Percentiles rank a stretch among this genome's conserved stretches.
phyloP scores from a whole-genome alignment of 2,329 filamentous ascomycete genomes.

The Botrytis cinerea region DNA sequence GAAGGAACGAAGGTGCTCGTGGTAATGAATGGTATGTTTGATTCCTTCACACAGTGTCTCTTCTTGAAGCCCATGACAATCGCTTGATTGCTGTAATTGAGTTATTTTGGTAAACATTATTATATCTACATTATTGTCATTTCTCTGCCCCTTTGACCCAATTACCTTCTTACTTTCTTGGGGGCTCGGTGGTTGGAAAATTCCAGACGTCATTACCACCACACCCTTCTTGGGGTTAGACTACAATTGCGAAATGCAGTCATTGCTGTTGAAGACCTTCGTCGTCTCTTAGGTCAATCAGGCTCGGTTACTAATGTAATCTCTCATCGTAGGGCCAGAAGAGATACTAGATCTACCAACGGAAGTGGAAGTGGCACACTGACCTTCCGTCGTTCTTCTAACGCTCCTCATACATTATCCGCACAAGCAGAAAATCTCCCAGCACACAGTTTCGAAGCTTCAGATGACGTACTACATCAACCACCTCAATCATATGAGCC shows the following conservation, averaged over 20 bases:
- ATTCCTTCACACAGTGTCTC: not conserved
- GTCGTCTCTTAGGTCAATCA: not conserved
- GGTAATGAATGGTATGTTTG: conserved; percentile 68
- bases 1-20: conserved; percentile 48
- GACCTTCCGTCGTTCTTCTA: conserved; percentile 65
- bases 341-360: conserved; percentile 59
- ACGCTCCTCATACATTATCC: conserved; percentile 50
- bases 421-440: conserved; percentile 33
- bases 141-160: not conserved
- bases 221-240: not conserved
- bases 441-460: conserved; percentile 32
- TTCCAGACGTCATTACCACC: conserved; percentile 13
- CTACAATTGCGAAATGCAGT: not conserved
- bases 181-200: not conserved
- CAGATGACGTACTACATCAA: conserved; percentile 36
- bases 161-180: not conserved
- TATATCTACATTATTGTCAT: not conserved
- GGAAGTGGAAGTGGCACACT: conserved; percentile 47
- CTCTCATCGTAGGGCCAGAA: conserved; percentile 53
- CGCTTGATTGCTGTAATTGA: not conserved
- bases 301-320: not conserved
- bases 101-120: not conserved
- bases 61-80: not conserved
- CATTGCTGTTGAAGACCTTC: not conserved
- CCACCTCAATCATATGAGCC: conserved; percentile 47